Evolutionary conservation across 306 rosid species (phyloP).

Genomic region (Benincasa hispida): DNA sequence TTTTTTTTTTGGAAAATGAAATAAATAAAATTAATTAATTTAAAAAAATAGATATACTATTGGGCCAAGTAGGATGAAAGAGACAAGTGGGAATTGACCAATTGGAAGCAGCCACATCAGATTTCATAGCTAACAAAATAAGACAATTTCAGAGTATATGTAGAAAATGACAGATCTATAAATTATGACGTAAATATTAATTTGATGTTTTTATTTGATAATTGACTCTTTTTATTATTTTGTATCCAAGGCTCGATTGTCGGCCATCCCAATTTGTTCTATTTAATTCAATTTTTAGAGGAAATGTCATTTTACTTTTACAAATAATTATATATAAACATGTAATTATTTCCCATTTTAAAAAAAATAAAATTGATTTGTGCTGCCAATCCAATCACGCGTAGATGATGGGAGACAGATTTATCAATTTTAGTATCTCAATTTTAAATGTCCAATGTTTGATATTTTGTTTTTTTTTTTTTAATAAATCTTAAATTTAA

Average conservation of each 20-base stretch:
- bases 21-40: neutral
- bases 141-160: conserved; percentile 6
- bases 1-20: too few species aligned
- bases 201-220: neutral
- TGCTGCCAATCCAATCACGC: neutral
- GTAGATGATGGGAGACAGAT: neutral
- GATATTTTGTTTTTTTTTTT: too few species aligned
- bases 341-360: neutral
- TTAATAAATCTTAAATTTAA: too few species aligned
- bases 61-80: conserved; percentile 1
- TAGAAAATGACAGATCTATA: neutral
- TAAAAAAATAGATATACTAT: neutral
- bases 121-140: neutral
- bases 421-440: too few species aligned
- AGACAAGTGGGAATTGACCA: neutral
- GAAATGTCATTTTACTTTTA: neutral
- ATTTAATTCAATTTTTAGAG: neutral
- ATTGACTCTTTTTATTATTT: neutral
- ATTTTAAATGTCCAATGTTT: too few species aligned
- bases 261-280: neutral
- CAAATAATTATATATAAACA: neutral
- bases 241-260: neutral
- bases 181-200: neutral
- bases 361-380: neutral
- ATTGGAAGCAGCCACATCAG: neutral